phyloP scores from a whole-genome alignment of 1,284 basidiomycete genomes.

The Microbotryum scabiosae region DNA sequence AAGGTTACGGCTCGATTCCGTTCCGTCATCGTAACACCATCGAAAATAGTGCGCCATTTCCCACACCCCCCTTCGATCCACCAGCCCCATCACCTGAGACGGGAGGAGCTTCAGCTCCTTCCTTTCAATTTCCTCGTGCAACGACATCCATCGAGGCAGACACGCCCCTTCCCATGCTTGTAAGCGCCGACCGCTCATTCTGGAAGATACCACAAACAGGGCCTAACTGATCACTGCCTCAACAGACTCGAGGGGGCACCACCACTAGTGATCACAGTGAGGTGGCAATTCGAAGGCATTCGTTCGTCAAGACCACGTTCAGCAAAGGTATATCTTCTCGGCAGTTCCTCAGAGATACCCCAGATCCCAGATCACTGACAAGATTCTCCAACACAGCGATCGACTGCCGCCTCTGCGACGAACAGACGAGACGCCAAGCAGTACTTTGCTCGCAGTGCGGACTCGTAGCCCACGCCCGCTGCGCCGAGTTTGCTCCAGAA shows the following conservation, averaged over 20 bases:
- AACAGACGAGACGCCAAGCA: constrained; percentile 72
- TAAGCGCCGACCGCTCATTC: too few species aligned
- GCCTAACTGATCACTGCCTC: background rate
- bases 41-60: constrained; percentile 52
- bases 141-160: too few species aligned
- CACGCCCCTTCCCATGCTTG: too few species aligned
- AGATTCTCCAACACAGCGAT: constrained; percentile 53
- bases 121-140: too few species aligned
- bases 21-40: constrained; percentile 82
- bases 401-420: constrained; percentile 71
- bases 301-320: constrained; percentile 84
- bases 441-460: constrained; percentile 83
- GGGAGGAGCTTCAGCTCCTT: too few species aligned
- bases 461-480: constrained; percentile 75
- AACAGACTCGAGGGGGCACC: constrained; percentile 1
- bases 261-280: background rate
- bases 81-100: constrained; percentile 18
- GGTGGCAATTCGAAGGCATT: constrained; percentile 45
- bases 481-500: constrained; percentile 60
- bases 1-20: constrained; percentile 85
- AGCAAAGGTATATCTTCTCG: constrained; percentile 63
- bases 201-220: too few species aligned
- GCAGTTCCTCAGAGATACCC: background rate
- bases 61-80: background rate
- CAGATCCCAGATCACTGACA: constrained; percentile 8